These are phyloP conservation scores for Stemphylium vesicarium DNA, from an alignment of 2,329 filamentous ascomycete species.

Conservation along the genomic window DNA sequence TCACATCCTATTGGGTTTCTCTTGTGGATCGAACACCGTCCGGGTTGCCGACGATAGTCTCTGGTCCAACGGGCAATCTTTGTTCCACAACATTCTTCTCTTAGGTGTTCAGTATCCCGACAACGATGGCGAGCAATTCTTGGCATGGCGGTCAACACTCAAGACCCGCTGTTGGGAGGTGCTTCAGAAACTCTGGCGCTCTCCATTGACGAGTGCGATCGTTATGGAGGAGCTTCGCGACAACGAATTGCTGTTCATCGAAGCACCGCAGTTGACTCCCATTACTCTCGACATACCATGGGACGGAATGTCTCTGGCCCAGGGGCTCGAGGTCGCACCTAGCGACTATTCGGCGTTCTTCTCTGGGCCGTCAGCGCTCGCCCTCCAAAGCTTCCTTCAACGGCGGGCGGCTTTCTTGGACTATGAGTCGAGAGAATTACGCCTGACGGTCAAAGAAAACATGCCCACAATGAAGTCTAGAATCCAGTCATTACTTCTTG, in stretches of 20 bases:
- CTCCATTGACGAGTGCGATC: conserved; percentile 75
- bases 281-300: conserved; percentile 73
- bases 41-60: conserved; percentile 71
- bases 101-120: conserved; percentile 74
- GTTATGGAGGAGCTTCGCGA: conserved; percentile 80
- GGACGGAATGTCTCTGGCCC: conserved; percentile 69
- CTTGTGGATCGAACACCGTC: conserved; percentile 73
- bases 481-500: conserved; percentile 71
- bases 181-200: conserved; percentile 81
- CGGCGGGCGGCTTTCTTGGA: conserved; percentile 80
- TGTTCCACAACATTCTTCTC: conserved; percentile 82
- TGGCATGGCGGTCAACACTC: conserved; percentile 52
- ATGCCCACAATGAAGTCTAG: conserved; percentile 61
- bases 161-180: conserved; percentile 62
- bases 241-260: conserved; percentile 78
- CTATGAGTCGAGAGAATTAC: conserved; percentile 85
- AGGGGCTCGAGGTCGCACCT: conserved; percentile 42
- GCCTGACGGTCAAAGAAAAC: conserved; percentile 72
- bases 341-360: conserved; percentile 66
- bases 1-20: conserved; percentile 88
- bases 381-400: conserved; percentile 78
- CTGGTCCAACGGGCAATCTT: conserved; percentile 73
- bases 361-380: conserved; percentile 68
- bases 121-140: conserved; percentile 54
- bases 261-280: conserved; percentile 74